Conservation (phyloP, 148 eudicot species). For the Polygonum maritimum region DNA sequence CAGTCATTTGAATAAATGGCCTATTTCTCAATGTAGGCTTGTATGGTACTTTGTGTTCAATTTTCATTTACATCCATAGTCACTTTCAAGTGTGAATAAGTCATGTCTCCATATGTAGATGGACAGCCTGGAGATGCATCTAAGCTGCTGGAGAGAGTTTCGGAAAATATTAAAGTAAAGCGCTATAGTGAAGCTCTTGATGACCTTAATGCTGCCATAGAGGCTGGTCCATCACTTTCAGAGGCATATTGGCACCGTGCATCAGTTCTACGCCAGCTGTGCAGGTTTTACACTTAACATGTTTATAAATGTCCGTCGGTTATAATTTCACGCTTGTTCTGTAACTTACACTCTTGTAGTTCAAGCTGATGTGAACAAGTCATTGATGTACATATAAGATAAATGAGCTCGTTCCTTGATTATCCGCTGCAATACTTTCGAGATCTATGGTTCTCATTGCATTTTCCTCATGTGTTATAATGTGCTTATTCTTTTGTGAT, state of each 20-base stretch:
- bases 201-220: slow-evolving; percentile 94
- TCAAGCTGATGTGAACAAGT: background rate
- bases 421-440: background rate
- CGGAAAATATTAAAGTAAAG: slow-evolving; percentile 76
- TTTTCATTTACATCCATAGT: background rate
- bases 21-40: background rate
- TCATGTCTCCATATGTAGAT: background rate
- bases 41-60: background rate
- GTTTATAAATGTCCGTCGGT: background rate
- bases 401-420: background rate
- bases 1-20: background rate
- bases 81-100: background rate
- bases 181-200: slow-evolving; percentile 80
- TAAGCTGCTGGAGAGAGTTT: slow-evolving; percentile 62
- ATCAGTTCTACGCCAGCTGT: slow-evolving; percentile 60
- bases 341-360: background rate
- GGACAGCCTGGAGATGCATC: slow-evolving; percentile 46
- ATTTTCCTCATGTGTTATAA: background rate
- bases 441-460: background rate
- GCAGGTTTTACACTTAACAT: slow-evolving; percentile 51
- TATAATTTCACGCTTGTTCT: background rate
- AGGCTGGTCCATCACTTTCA: slow-evolving; percentile 78
- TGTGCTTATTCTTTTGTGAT: slow-evolving; percentile 17
- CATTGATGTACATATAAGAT: background rate
- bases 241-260: slow-evolving; percentile 87